Percentiles rank a stretch among this genome's conserved stretches.
Conservation (phyloP, 2,329 filamentous ascomycete species). For the Arthrobotrys sinensis region DNA sequence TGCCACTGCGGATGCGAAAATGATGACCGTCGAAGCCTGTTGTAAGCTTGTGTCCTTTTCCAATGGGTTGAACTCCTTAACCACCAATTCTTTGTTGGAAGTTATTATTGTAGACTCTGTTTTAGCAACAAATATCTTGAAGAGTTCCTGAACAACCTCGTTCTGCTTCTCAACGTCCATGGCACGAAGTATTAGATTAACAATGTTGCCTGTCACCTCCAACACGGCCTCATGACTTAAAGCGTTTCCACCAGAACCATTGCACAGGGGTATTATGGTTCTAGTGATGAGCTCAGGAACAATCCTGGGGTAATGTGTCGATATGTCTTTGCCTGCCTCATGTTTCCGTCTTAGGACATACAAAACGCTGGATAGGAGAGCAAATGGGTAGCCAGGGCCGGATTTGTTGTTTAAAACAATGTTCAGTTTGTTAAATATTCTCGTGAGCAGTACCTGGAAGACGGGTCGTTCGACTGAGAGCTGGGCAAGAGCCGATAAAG, state of each 20-base stretch:
- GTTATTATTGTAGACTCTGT: conserved; percentile 66
- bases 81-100: conserved; percentile 64
- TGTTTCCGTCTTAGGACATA: conserved; percentile 74
- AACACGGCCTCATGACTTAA: conserved; percentile 72
- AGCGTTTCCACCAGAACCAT: conserved; percentile 67
- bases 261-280: conserved; percentile 66
- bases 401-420: conserved; percentile 69
- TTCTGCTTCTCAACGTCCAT: conserved; percentile 72
- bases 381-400: conserved; percentile 72
- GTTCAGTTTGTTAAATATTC: conserved; percentile 76
- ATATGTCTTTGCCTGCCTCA: conserved; percentile 68
- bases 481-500: conserved; percentile 77
- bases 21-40: conserved; percentile 57
- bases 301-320: conserved; percentile 71
- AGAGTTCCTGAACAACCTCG: conserved; percentile 72
- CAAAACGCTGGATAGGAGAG: conserved; percentile 75
- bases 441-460: conserved; percentile 76
- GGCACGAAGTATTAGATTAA: conserved; percentile 74
- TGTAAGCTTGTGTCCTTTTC: conserved; percentile 41
- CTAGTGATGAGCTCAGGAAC: conserved; percentile 67
- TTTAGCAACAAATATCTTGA: conserved; percentile 70
- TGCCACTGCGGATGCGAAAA: conserved; percentile 63
- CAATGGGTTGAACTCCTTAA: conserved; percentile 62
- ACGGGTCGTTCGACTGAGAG: conserved; percentile 76
- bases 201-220: conserved; percentile 75